Percentiles rank a stretch among this genome's conserved stretches.
phyloP scores from a whole-genome alignment of 1,139 yeast genomes.

The Debaryomyces nepalensis region DNA sequence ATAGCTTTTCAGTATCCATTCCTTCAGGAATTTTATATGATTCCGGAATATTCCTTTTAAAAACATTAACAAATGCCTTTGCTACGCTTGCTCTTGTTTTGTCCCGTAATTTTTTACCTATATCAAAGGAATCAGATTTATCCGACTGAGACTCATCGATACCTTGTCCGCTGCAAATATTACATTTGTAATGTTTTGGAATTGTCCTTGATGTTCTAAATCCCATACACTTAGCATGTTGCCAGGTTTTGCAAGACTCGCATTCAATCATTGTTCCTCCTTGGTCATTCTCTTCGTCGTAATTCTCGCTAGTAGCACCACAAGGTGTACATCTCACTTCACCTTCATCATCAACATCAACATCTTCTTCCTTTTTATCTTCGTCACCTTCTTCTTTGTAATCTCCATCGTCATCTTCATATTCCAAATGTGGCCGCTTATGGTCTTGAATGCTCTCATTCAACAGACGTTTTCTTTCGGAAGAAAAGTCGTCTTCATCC shows the following conservation, averaged over 20 bases:
- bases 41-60: conserved; percentile 46
- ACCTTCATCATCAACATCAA: conserved; percentile 42
- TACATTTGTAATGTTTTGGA: conserved; percentile 40
- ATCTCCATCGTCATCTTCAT: conserved; percentile 18
- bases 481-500: conserved; percentile 18
- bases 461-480: conserved; percentile 2
- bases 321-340: conserved; percentile 67
- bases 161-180: conserved; percentile 27
- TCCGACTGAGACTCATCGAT: not conserved
- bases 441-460: conserved; percentile 11
- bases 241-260: conserved; percentile 82
- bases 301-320: conserved; percentile 66
- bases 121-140: conserved; percentile 9
- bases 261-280: conserved; percentile 78
- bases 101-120: conserved; percentile 28
- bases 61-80: conserved; percentile 44
- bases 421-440: conserved; percentile 13
- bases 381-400: conserved; percentile 12
- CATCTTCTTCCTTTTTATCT: conserved; percentile 22
- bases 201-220: conserved; percentile 34
- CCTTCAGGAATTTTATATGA: conserved; percentile 34
- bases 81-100: conserved; percentile 42
- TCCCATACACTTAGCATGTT: conserved; percentile 77
- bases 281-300: conserved; percentile 61
- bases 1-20: conserved; percentile 32